Percentiles rank a stretch among this genome's conserved stretches.
Conservation (phyloP, 495 filamentous ascomycete genomes). For the Penicillium ochrochloron region DNA sequence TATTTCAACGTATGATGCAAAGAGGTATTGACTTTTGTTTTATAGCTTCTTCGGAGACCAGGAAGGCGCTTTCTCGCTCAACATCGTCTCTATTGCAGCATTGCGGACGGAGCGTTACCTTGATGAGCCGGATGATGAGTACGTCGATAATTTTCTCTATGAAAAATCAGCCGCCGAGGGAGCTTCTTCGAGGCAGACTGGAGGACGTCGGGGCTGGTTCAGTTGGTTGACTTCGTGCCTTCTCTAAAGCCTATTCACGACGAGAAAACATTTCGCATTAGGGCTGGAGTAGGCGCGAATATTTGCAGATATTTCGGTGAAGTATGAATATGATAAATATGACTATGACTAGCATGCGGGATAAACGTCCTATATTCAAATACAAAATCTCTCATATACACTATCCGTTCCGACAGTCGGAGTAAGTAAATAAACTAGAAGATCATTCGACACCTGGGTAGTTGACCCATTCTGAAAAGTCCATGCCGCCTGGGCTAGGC, state of each 20-base stretch:
- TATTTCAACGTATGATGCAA: too few species aligned
- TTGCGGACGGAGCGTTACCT: constrained; percentile 30
- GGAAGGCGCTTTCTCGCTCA: constrained; percentile 67
- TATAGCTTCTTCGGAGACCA: constrained; percentile 76
- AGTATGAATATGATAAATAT: neutral
- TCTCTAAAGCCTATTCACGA: neutral
- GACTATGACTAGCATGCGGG: neutral
- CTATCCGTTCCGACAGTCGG: constrained; percentile 8
- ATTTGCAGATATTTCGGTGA: neutral
- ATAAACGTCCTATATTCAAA: constrained; percentile 4
- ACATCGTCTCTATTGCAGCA: constrained; percentile 56
- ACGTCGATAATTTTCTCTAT: constrained; percentile 15
- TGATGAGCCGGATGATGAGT: constrained; percentile 24
- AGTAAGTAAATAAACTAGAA: constrained; percentile 8
- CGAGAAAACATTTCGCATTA: constrained; percentile 1
- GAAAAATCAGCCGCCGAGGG: constrained; percentile 13
- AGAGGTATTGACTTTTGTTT: constrained; percentile 12
- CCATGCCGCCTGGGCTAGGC: constrained; percentile 41
- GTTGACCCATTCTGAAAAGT: constrained; percentile 54
- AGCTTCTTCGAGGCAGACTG: neutral
- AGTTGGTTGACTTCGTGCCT: constrained; percentile 24
- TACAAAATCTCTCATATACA: constrained; percentile 2
- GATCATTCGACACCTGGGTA: constrained; percentile 37
- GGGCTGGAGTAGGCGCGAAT: neutral
- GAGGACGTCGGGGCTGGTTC: constrained; percentile 19